Conservation (phyloP, 139 green algal genomes). For the Chlorella sp. region DNA sequence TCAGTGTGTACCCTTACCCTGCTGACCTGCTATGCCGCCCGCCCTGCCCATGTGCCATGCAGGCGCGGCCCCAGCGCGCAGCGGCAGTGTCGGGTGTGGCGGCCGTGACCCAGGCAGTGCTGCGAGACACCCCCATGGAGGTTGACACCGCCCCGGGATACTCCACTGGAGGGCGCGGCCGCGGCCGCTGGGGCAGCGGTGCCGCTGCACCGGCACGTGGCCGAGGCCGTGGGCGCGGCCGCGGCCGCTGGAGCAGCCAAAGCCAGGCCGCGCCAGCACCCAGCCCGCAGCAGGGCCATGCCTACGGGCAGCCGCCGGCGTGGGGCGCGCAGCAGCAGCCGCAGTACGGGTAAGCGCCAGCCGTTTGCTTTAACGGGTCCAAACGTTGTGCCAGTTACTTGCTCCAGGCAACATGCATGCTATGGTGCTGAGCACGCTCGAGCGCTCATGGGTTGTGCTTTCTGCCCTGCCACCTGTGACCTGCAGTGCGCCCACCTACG, state of each 20-base stretch:
- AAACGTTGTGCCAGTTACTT: no score
- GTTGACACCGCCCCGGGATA: conserved; percentile 3
- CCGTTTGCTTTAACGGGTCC: neutral
- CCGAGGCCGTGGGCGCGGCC: no score
- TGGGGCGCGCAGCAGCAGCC: neutral
- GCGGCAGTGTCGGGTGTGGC: conserved; percentile 22
- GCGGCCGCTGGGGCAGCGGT: neutral
- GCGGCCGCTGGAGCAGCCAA: no score
- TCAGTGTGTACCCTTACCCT: no score
- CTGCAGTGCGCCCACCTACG: neutral
- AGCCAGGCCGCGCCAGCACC: no score
- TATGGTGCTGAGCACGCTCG: no score
- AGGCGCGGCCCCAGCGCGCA: conserved; percentile 21
- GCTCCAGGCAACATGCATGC: neutral
- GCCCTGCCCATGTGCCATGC: no score
- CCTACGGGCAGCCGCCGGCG: neutral
- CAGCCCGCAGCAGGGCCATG: no score
- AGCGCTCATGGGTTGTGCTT: neutral
- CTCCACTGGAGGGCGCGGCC: neutral
- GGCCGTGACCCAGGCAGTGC: conserved; percentile 10
- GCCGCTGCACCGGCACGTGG: neutral
- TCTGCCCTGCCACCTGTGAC: neutral
- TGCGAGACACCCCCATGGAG: conserved; percentile 12
- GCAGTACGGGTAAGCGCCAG: neutral
- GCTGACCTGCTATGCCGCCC: neutral